phyloP scores from a whole-genome alignment of 208 protist genomes.

The Phytomonas francai region DNA sequence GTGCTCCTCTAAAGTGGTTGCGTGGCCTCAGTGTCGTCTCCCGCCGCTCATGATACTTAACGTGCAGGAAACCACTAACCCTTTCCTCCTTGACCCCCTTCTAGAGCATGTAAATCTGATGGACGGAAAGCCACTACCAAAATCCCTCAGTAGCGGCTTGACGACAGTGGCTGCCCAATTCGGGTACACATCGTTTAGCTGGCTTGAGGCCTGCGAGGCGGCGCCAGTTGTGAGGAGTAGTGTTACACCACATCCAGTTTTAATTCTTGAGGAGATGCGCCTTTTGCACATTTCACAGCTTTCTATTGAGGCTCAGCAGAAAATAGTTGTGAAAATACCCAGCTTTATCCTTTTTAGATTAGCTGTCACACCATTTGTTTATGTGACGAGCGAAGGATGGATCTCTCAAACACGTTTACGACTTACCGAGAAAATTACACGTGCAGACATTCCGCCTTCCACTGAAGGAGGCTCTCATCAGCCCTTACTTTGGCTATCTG shows the following conservation, averaged over 20 bases:
- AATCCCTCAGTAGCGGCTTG: conserved; percentile 33
- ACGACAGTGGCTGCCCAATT: conserved; percentile 77
- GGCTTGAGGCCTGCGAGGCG: conserved; percentile 25
- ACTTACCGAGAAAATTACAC: conserved; percentile 9
- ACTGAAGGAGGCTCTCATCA: conserved; percentile 2
- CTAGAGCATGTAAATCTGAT: conserved; percentile 43
- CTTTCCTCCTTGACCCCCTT: conserved; percentile 48
- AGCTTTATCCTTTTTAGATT: conserved; percentile 33
- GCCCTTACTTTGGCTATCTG: conserved; percentile 42
- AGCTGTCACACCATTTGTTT: conserved; percentile 29
- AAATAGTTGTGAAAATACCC: conserved; percentile 21
- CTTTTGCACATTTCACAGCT: conserved; percentile 67
- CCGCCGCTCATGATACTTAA: conserved; percentile 39
- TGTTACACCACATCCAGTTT: conserved; percentile 29
- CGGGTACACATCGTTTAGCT: conserved; percentile 56
- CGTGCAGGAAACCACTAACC: conserved; percentile 77
- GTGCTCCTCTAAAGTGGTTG: conserved; percentile 13
- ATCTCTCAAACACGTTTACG: conserved; percentile 10
- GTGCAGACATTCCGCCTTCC: conserved; percentile 15
- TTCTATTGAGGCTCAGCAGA: conserved; percentile 17
- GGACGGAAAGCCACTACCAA: conserved; percentile 18
- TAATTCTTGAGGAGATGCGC: conserved; percentile 18
- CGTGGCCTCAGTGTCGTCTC: neutral
- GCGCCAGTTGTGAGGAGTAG: conserved; percentile 1
- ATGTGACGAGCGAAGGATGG: conserved; percentile 18